Conservation (phyloP, 345 rosid genomes). For the Populus alba region DNA sequence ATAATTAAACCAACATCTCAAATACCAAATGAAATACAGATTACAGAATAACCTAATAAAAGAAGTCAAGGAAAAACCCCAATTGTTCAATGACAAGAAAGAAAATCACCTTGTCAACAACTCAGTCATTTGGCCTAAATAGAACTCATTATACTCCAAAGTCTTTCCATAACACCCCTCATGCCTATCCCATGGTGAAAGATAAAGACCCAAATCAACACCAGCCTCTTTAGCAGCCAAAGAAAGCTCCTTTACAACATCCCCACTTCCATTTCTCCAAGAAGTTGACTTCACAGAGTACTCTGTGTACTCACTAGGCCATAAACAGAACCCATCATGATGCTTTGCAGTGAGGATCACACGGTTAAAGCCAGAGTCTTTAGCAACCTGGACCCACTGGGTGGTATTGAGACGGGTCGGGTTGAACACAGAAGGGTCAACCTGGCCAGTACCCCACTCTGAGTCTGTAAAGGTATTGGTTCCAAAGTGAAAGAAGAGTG, state of each 20-base stretch:
- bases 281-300: conserved; percentile 66
- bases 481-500: conserved; percentile 85
- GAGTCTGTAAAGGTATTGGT: conserved; percentile 82
- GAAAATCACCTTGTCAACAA: conserved; percentile 68
- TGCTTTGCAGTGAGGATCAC: conserved; percentile 84
- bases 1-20: background rate
- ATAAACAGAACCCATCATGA: conserved; percentile 95
- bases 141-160: conserved; percentile 77
- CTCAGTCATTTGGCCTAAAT: conserved; percentile 84
- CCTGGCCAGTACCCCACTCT: conserved; percentile 83
- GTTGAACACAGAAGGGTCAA: conserved; percentile 63
- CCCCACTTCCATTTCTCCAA: conserved; percentile 68
- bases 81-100: background rate
- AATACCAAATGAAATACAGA: background rate
- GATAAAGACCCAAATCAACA: conserved; percentile 60
- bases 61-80: background rate
- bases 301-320: conserved; percentile 76
- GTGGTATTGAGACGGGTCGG: conserved; percentile 58
- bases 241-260: conserved; percentile 67
- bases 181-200: conserved; percentile 96
- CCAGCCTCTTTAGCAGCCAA: conserved; percentile 60
- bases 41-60: background rate
- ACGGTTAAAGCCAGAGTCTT: conserved; percentile 64
- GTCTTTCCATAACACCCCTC: conserved; percentile 67
- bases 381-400: conserved; percentile 84